Evolutionary conservation across 1,139 yeast species (phyloP).

Genomic region (Suhomyces taliae): DNA sequence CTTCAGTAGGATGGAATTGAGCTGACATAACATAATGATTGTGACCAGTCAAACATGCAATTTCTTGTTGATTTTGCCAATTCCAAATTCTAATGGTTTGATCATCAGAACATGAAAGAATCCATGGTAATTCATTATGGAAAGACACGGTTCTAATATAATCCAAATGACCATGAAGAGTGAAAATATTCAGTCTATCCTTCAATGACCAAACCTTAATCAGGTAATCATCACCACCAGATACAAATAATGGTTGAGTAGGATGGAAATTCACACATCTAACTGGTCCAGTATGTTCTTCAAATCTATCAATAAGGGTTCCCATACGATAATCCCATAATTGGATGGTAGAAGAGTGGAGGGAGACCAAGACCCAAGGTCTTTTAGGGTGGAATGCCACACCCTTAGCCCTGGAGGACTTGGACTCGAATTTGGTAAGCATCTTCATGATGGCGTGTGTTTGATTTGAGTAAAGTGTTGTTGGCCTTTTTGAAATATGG

Average conservation of each 20-base stretch:
- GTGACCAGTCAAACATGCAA: constrained; percentile 97
- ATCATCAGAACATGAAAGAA: constrained; percentile 93
- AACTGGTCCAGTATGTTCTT: constrained; percentile 98
- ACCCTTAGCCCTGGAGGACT: constrained; percentile 97
- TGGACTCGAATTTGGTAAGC: constrained; percentile 97
- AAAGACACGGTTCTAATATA: constrained; percentile 92
- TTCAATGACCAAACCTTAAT: constrained; percentile 96
- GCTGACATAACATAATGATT: constrained; percentile 99
- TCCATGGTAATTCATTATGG: constrained; percentile 98
- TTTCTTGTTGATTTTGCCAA: constrained; percentile 98
- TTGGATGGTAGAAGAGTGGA: constrained; percentile 93
- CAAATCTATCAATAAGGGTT: constrained; percentile 90
- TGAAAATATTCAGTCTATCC: constrained; percentile 87
- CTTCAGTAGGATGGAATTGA: constrained; percentile 95
- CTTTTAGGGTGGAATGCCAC: constrained; percentile 96
- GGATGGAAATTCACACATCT: constrained; percentile 96
- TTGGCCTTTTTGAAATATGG: constrained; percentile 10
- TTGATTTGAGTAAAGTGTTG: constrained; percentile 6
- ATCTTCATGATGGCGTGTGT: constrained; percentile 69
- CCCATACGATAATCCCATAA: constrained; percentile 99
- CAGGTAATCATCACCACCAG: constrained; percentile 96
- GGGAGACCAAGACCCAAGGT: constrained; percentile 95
- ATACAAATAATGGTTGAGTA: constrained; percentile 93
- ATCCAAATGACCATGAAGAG: constrained; percentile 91
- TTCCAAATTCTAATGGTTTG: constrained; percentile 99